These are phyloP conservation scores for Ustilago vetiveriae DNA, from an alignment of 1,284 basidiomycete species.

Conservation along the genomic window DNA sequence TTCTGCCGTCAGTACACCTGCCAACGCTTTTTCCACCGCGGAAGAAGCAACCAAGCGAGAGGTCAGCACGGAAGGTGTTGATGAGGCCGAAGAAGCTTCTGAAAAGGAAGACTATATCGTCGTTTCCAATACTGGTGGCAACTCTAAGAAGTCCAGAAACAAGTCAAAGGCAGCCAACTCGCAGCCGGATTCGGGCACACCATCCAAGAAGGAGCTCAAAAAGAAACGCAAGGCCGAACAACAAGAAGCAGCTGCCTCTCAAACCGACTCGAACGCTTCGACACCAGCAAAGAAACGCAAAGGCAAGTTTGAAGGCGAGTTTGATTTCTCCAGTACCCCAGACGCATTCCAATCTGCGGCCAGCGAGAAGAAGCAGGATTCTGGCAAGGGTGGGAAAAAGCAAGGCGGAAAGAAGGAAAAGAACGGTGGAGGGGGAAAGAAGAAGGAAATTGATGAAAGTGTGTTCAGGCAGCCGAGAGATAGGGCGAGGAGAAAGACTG, in stretches of 20 bases:
- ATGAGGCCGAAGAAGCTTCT: not conserved
- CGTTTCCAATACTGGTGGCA: conserved; percentile 15
- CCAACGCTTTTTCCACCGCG: not conserved
- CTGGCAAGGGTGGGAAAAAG: conserved; percentile 4
- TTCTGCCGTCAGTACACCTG: not conserved
- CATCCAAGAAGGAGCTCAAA: conserved; percentile 29
- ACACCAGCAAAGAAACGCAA: conserved; percentile 12
- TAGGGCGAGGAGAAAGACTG: conserved; percentile 33
- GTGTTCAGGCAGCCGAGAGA: conserved; percentile 39
- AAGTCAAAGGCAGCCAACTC: conserved; percentile 8
- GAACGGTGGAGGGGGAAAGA: not conserved
- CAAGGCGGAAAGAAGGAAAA: not conserved
- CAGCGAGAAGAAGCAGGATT: conserved; percentile 1
- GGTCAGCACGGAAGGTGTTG: too few relatives aligned
- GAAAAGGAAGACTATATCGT: conserved; percentile 38
- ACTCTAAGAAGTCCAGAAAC: conserved; percentile 7
- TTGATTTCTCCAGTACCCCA: conserved; percentile 16
- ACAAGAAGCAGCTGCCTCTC: not conserved
- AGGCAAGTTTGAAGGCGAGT: conserved; percentile 35
- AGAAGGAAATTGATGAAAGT: not conserved
- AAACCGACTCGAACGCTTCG: not conserved
- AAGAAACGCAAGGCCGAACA: conserved; percentile 36
- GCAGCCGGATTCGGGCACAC: not conserved
- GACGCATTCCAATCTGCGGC: conserved; percentile 18
- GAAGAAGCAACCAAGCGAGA: too few relatives aligned